phyloP scores from a whole-genome alignment of 2,329 filamentous ascomycete genomes.

The Scedosporium minutisporum region DNA sequence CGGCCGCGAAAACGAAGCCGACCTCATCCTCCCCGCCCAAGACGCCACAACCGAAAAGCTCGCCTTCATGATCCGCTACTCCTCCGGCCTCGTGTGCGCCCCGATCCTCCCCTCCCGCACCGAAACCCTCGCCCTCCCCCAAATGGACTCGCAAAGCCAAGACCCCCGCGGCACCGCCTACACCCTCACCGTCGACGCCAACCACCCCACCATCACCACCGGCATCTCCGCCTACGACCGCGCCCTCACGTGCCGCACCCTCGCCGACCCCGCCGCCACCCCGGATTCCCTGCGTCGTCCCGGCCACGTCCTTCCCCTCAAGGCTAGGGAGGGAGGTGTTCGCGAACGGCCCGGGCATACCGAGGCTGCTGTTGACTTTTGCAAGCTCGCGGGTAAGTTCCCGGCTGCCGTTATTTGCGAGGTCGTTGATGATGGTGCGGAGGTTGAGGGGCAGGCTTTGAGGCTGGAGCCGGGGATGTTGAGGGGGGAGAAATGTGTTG shows the following conservation, averaged over 20 bases:
- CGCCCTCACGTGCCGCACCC: slow-evolving; percentile 65
- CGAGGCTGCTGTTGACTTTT: slow-evolving; percentile 88
- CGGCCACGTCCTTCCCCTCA: slow-evolving; percentile 82
- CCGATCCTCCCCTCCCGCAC: slow-evolving; percentile 65
- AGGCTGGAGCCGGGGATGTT: slow-evolving; percentile 74
- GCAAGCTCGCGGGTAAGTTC: slow-evolving; percentile 68
- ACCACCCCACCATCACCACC: slow-evolving; percentile 64
- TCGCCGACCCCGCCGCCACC: slow-evolving; percentile 56
- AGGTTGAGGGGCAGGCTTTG: slow-evolving; percentile 58
- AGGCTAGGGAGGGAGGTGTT: slow-evolving; percentile 71
- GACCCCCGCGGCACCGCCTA: slow-evolving; percentile 91
- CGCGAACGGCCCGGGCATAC: slow-evolving; percentile 76
- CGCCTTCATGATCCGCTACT: slow-evolving; percentile 91
- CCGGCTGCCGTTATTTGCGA: slow-evolving; percentile 81
- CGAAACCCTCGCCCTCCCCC: slow-evolving; percentile 64
- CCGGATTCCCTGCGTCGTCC: slow-evolving; percentile 64
- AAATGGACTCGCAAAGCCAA: slow-evolving; percentile 69
- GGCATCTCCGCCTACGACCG: slow-evolving; percentile 88
- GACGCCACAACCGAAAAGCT: slow-evolving; percentile 80
- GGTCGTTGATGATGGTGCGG: slow-evolving; percentile 76
- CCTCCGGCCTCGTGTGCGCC: slow-evolving; percentile 83
- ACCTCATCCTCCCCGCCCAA: slow-evolving; percentile 88
- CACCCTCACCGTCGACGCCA: slow-evolving; percentile 78
- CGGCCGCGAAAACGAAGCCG: slow-evolving; percentile 92
- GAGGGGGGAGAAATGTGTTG: slow-evolving; percentile 76